These are phyloP conservation scores for Phaeotremella fagi DNA, from an alignment of 768 basidiomycete species.

Conservation along the genomic window DNA sequence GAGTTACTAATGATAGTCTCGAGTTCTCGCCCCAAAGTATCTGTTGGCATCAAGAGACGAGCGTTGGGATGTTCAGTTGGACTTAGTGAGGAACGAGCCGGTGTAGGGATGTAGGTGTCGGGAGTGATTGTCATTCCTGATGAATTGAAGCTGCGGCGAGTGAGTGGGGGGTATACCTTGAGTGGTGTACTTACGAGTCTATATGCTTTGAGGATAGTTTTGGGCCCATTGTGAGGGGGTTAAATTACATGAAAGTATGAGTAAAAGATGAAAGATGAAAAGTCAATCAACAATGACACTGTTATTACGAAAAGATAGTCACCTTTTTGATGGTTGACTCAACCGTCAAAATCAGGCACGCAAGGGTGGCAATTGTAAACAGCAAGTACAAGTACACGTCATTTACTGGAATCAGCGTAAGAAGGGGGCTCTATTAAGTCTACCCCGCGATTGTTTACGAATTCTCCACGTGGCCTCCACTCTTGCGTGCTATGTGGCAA, in stretches of 20 bases:
- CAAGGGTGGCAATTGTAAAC: not conserved
- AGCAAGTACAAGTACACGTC: no score
- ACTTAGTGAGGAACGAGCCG: not conserved
- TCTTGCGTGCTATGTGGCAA: not conserved
- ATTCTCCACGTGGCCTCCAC: no score
- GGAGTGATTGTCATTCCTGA: not conserved
- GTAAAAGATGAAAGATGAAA: not conserved
- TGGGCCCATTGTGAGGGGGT: not conserved
- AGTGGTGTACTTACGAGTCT: not conserved
- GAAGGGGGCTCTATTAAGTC: no score
- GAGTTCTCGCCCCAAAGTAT: not conserved
- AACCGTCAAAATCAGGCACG: not conserved
- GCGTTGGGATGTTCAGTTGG: not conserved
- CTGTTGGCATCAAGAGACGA: not conserved
- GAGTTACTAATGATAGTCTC: not conserved
- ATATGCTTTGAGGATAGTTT: not conserved
- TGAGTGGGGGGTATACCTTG: not conserved
- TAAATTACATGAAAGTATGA: not conserved
- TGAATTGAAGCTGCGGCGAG: not conserved
- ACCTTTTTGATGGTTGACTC: not conserved
- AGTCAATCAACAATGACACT: no score
- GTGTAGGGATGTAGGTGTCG: not conserved
- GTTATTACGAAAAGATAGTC: not conserved
- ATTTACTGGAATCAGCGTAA: no score
- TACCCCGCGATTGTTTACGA: no score